Conservation (phyloP, 164 flowering plant genomes). For the Macadamia tetraphylla region DNA sequence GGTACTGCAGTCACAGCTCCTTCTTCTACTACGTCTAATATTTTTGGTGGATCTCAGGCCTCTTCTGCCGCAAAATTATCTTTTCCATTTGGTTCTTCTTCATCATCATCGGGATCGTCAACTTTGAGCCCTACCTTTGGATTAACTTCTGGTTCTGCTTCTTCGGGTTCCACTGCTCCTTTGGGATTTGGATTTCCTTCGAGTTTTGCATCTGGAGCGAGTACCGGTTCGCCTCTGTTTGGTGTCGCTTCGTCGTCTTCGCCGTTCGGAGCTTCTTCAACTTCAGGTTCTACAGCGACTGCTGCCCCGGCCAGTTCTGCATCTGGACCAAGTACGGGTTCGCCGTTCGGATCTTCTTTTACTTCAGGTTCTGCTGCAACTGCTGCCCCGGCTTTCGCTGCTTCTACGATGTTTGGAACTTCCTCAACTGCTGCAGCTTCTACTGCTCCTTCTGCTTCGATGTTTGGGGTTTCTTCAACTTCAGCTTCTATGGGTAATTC, state of each 20-base stretch:
- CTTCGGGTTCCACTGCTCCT: slow-evolving; percentile 1
- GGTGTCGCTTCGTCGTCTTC: not conserved
- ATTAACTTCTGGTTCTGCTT: slow-evolving; percentile 2
- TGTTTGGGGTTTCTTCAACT: not conserved
- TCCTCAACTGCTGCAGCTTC: slow-evolving; percentile 11
- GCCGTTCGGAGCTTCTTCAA: not conserved
- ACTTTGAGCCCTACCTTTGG: slow-evolving; percentile 8
- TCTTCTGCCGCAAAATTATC: slow-evolving; percentile 5
- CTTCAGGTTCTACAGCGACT: slow-evolving; percentile 1
- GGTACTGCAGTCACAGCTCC: not conserved
- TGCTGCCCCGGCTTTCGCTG: slow-evolving; percentile 3
- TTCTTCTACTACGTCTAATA: not conserved
- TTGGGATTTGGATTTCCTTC: not conserved
- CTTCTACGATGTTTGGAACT: slow-evolving; percentile 10
- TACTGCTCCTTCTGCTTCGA: not conserved
- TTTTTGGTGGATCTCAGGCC: not conserved
- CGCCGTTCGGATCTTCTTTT: slow-evolving; percentile 1
- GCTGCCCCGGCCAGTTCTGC: slow-evolving; percentile 4
- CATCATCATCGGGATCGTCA: slow-evolving; percentile 8
- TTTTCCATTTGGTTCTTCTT: slow-evolving; percentile 3
- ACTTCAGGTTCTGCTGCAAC: not conserved
- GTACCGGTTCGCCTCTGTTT: not conserved
- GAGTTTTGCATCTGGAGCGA: no score
- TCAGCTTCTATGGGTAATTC: slow-evolving; percentile 12
- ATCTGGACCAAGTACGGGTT: not conserved